phyloP scores from a whole-genome alignment of 2,329 filamentous ascomycete species.

The Cordyceps fumosorosea region DNA sequence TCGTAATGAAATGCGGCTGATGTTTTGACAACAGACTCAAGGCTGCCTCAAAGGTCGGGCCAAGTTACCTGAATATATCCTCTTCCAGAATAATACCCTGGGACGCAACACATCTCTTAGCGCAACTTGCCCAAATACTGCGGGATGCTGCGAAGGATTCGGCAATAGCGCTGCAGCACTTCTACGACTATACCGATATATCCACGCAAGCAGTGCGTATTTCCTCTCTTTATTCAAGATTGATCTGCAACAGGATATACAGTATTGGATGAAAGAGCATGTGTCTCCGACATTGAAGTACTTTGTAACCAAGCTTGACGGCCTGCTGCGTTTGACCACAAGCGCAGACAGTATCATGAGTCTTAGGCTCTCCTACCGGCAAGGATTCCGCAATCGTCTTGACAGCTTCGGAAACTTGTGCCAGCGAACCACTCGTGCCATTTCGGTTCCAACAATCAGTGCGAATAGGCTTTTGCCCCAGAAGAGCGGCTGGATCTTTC shows the following conservation, averaged over 20 bases:
- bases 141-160: not conserved
- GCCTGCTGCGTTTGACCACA: not conserved
- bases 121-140: not conserved
- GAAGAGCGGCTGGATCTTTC: constrained; percentile 44
- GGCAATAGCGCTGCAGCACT: not conserved
- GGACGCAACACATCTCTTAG: not conserved
- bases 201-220: not conserved
- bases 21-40: not conserved
- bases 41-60: not conserved
- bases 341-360: not conserved
- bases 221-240: not conserved
- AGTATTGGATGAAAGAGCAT: not conserved
- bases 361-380: constrained; percentile 23
- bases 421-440: constrained; percentile 40
- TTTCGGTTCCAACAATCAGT: constrained; percentile 47
- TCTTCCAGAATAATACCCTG: not conserved
- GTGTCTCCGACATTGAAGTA: not conserved
- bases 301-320: not conserved
- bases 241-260: constrained; percentile 7
- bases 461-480: constrained; percentile 47
- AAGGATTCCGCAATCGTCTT: constrained; percentile 42
- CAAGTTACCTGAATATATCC: not conserved
- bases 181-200: not conserved
- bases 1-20: not conserved
- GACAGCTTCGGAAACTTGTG: constrained; percentile 43